Evolutionary conservation across 495 filamentous ascomycete species (phyloP).

Genomic region (Tuber magnatum): DNA sequence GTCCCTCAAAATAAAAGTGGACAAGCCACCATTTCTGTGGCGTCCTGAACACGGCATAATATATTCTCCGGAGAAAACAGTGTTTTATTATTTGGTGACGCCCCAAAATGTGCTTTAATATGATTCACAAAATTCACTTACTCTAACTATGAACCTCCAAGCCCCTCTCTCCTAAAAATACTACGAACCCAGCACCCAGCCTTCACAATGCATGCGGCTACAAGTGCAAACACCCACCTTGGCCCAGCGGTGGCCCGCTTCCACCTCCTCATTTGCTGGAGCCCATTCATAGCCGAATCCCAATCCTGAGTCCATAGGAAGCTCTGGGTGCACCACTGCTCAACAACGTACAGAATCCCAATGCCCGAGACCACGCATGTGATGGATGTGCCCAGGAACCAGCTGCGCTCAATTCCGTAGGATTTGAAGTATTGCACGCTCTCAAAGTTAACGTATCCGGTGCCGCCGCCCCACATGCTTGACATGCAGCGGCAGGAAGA

Average conservation of each 20-base stretch:
- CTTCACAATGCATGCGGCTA: not conserved
- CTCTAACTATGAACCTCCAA: not conserved
- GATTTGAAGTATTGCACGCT: conserved; percentile 4
- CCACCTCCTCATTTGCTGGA: conserved; percentile 14
- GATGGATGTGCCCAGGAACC: conserved; percentile 11
- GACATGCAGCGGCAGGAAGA: conserved; percentile 17
- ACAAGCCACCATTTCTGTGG: no score
- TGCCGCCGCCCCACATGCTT: conserved; percentile 10
- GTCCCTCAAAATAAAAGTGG: no score
- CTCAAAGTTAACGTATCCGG: conserved; percentile 26
- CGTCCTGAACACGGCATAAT: no score
- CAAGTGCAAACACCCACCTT: not conserved
- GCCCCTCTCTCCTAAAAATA: not conserved
- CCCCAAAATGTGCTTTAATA: not conserved
- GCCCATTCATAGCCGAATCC: conserved; percentile 11
- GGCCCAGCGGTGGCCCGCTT: conserved; percentile 17
- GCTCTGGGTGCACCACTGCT: conserved; percentile 29
- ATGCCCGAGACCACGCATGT: conserved; percentile 3
- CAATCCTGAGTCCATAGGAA: conserved; percentile 24
- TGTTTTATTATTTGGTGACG: no score
- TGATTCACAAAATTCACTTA: not conserved
- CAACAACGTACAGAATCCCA: conserved; percentile 21
- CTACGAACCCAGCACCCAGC: not conserved
- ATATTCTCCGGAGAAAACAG: no score
- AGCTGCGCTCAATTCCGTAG: not conserved